Percentiles rank a stretch among this genome's conserved stretches.
Conservation (phyloP, 441 rosid genomes). For the Corymbia citriodora region DNA sequence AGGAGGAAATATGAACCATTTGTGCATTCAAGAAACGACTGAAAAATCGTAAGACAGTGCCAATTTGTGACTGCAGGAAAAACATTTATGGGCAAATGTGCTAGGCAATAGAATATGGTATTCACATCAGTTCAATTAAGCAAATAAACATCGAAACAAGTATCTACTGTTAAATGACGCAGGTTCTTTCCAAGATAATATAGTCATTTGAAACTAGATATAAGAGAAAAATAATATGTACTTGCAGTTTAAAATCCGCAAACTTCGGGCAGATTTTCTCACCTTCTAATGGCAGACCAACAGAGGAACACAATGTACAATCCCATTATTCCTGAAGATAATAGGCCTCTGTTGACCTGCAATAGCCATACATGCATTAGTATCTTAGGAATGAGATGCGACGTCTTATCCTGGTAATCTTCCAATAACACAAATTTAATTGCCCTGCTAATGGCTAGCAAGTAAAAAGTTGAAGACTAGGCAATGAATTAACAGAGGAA, state of each 20-base stretch:
- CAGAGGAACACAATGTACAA: conserved; percentile 81
- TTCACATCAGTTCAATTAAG: background rate
- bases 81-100: background rate
- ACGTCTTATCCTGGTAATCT: background rate
- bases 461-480: background rate
- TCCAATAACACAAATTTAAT: background rate
- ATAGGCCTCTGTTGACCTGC: conserved; percentile 72
- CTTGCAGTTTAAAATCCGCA: background rate
- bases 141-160: background rate
- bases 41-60: background rate
- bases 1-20: background rate
- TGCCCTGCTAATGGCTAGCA: background rate
- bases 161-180: background rate
- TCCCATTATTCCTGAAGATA: conserved; percentile 88
- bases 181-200: background rate
- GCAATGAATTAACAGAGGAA: background rate
- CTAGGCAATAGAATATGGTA: background rate
- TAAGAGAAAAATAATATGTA: background rate
- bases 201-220: background rate
- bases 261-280: conserved; percentile 1
- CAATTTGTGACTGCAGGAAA: background rate
- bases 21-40: background rate
- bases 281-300: conserved; percentile 97
- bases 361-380: background rate
- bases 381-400: background rate